phyloP scores from a whole-genome alignment of 495 filamentous ascomycete genomes.

The Tirmania nivea region DNA sequence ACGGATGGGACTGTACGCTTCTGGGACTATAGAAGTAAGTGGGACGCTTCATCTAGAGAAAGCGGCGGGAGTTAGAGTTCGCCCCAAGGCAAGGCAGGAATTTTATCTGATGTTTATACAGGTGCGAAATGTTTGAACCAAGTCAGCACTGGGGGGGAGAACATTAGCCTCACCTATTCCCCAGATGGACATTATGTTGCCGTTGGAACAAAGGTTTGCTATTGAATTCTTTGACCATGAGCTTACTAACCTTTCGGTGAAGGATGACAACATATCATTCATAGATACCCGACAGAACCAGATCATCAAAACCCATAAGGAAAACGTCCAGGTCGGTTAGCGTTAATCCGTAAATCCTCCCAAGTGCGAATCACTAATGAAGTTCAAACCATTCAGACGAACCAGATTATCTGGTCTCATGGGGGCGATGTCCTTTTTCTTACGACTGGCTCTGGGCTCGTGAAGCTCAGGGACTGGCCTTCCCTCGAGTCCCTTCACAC shows the following conservation, averaged over 20 bases:
- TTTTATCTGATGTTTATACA: conserved; percentile 9
- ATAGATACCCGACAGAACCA: conserved; percentile 11
- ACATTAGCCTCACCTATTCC: conserved; percentile 66
- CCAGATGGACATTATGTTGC: conserved; percentile 67
- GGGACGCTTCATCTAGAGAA: too few relatives aligned
- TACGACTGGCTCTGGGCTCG: conserved; percentile 61
- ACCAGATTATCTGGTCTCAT: conserved; percentile 66
- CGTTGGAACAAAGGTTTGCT: conserved; percentile 59
- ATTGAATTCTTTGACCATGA: background rate
- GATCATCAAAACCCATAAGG: conserved; percentile 38
- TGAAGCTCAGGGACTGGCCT: conserved; percentile 61
- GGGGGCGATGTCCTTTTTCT: conserved; percentile 49
- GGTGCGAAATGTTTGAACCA: conserved; percentile 39
- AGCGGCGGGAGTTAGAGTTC: conserved; percentile 24
- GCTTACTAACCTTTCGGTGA: conserved; percentile 5
- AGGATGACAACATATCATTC: conserved; percentile 18
- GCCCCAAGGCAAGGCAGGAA: conserved; percentile 33
- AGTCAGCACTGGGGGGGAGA: conserved; percentile 58
- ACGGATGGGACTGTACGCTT: conserved; percentile 69
- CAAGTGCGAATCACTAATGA: too few relatives aligned
- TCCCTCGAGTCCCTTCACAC: conserved; percentile 26
- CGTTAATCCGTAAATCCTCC: too few relatives aligned
- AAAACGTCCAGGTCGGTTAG: conserved; percentile 21
- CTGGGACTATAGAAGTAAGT: conserved; percentile 43
- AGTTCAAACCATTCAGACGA: conserved; percentile 35